Conservation (phyloP, 768 basidiomycete genomes). For the Phaeolepiota aurea region DNA sequence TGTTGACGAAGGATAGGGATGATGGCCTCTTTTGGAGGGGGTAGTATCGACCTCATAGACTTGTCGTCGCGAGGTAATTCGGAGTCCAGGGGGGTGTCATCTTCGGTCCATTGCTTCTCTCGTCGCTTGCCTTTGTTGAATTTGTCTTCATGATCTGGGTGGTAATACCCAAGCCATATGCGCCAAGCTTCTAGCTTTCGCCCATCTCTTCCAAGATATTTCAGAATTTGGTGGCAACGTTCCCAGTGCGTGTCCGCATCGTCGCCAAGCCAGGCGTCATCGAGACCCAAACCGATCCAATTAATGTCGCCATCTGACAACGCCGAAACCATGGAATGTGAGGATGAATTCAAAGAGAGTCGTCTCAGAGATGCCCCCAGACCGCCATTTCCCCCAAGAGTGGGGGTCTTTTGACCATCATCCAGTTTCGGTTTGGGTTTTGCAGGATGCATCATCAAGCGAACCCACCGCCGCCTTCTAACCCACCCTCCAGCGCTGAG, state of each 20-base stretch:
- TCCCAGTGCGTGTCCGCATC: conserved; percentile 50
- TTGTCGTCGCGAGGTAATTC: conserved; percentile 13
- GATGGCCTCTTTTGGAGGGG: conserved; percentile 34
- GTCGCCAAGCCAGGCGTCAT: conserved; percentile 48
- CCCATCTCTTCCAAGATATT: conserved; percentile 52
- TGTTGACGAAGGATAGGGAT: conserved; percentile 44
- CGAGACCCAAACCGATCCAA: conserved; percentile 17
- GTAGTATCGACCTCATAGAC: conserved; percentile 12
- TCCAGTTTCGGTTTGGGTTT: conserved; percentile 11
- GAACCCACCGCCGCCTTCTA: conserved; percentile 72
- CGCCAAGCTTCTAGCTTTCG: conserved; percentile 72
- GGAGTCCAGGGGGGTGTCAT: conserved; percentile 23
- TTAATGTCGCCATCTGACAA: conserved; percentile 4
- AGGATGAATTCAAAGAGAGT: conserved; percentile 4
- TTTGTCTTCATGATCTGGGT: conserved; percentile 14
- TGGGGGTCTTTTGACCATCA: conserved; percentile 6
- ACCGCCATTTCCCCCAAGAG: conserved; percentile 8
- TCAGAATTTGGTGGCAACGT: conserved; percentile 44
- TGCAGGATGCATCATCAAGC: conserved; percentile 73
- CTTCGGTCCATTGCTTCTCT: conserved; percentile 39
- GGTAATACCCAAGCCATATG: conserved; percentile 50
- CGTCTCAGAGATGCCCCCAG: conserved; percentile 1
- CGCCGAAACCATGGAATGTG: conserved; percentile 1
- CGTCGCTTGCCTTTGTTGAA: conserved; percentile 24
- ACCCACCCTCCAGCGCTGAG: conserved; percentile 68